These are phyloP conservation scores for Avena eriantha DNA, from an alignment of 176 grass and related monocot genomes.

Conservation along the genomic window DNA sequence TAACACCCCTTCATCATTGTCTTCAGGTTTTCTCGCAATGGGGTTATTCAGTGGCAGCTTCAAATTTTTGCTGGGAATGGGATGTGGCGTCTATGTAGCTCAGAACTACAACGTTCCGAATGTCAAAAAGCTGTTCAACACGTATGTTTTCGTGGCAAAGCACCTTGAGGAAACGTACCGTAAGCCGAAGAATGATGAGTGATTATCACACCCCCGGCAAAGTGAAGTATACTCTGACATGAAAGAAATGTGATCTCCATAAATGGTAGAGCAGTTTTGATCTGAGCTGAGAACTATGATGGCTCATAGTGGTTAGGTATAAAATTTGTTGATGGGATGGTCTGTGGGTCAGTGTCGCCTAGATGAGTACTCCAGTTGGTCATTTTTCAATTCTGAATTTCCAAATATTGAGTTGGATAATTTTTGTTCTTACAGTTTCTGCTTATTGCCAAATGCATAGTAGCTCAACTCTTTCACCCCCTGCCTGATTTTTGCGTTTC, in stretches of 20 bases:
- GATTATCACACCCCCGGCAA: slow-evolving; percentile 29
- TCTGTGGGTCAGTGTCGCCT: not conserved
- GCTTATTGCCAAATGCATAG: not conserved
- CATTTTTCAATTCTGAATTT: not conserved
- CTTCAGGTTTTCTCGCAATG: slow-evolving; percentile 47
- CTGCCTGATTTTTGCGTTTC: too few species aligned
- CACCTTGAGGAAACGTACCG: slow-evolving; percentile 72
- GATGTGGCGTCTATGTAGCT: slow-evolving; percentile 65
- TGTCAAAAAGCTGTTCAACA: slow-evolving; percentile 69
- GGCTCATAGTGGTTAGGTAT: not conserved
- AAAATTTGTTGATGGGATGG: not conserved
- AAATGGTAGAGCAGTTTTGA: slow-evolving; percentile 28
- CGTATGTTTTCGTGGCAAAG: slow-evolving; percentile 65
- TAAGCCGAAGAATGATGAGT: slow-evolving; percentile 75
- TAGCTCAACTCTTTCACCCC: not conserved
- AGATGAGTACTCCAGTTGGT: not conserved
- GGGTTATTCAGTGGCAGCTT: slow-evolving; percentile 71
- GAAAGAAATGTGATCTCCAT: not conserved
- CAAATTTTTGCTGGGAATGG: slow-evolving; percentile 63
- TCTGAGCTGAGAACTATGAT: not conserved
- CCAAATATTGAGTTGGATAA: not conserved
- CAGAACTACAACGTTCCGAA: slow-evolving; percentile 80
- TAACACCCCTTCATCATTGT: not conserved
- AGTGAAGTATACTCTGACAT: slow-evolving; percentile 16
- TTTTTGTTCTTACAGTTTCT: not conserved